phyloP scores from a whole-genome alignment of 2,329 filamentous ascomycete species.

The Leptographium procerum region DNA sequence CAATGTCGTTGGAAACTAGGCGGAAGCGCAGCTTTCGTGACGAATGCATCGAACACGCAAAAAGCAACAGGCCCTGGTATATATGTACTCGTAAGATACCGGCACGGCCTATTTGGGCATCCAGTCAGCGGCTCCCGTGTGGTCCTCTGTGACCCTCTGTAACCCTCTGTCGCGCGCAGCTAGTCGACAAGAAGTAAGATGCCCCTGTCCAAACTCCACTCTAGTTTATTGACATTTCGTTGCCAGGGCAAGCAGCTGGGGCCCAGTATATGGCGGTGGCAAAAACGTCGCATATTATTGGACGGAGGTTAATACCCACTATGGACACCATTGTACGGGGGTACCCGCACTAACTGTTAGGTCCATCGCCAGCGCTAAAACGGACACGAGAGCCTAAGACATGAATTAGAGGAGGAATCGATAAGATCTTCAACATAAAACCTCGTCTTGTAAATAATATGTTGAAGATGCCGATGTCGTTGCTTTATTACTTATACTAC shows the following conservation, averaged over 20 bases:
- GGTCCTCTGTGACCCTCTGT: background rate
- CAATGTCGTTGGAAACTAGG: conserved; percentile 16
- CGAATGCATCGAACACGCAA: conserved; percentile 17
- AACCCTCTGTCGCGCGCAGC: background rate
- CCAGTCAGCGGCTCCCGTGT: too few species aligned
- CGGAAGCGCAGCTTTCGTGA: conserved; percentile 16
- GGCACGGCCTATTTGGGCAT: background rate
- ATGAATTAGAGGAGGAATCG: too few species aligned
- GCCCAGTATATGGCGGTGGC: background rate
- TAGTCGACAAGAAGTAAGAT: background rate
- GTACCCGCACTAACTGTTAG: background rate
- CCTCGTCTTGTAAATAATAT: too few species aligned
- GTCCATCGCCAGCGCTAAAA: too few species aligned
- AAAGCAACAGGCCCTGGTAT: background rate
- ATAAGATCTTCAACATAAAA: too few species aligned
- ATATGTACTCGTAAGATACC: background rate
- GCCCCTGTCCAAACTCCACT: background rate
- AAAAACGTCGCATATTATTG: background rate
- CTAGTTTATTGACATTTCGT: background rate
- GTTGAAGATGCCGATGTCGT: too few species aligned
- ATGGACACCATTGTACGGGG: background rate
- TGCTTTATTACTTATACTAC: too few species aligned
- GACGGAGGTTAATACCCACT: background rate
- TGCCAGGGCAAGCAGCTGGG: background rate
- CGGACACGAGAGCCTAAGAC: too few species aligned